Evolutionary conservation across 352 stramenopile species (phyloP).

Genomic region (Discostella stelligera): DNA sequence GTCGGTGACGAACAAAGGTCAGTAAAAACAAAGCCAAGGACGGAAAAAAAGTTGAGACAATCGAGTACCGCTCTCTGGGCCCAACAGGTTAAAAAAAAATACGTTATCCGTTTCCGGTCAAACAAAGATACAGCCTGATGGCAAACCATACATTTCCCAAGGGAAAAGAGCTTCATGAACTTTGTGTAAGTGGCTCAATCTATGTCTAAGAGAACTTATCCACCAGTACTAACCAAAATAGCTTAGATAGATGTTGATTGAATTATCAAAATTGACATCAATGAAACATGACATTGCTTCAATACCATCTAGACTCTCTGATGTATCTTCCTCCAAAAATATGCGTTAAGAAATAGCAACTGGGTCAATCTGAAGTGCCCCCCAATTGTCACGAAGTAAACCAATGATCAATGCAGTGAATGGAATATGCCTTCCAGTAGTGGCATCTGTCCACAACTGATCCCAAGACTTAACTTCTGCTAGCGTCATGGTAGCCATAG

Average conservation of each 20-base stretch:
- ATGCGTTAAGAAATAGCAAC: slow-evolving; percentile 30
- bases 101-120: no score
- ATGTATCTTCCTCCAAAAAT: slow-evolving; percentile 27
- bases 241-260: no score
- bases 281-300: slow-evolving; percentile 12
- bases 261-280: no score
- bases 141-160: not conserved
- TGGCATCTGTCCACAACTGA: slow-evolving; percentile 29
- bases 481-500: slow-evolving; percentile 22
- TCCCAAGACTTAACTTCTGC: slow-evolving; percentile 14
- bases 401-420: slow-evolving; percentile 40
- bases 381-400: slow-evolving; percentile 3
- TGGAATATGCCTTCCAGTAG: slow-evolving; percentile 25
- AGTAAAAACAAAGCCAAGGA: no score
- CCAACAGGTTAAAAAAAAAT: no score
- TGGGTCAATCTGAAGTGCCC: slow-evolving; percentile 11
- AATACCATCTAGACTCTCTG: slow-evolving; percentile 11
- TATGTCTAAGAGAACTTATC: slow-evolving; percentile 11
- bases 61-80: no score
- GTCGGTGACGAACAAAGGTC: no score
- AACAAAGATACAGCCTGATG: not conserved
- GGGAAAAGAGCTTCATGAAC: not conserved
- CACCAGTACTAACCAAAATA: not conserved
- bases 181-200: slow-evolving; percentile 8
- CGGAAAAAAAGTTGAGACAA: no score